Conservation (phyloP, 768 basidiomycete species). For the Austroboletus eburneus region DNA sequence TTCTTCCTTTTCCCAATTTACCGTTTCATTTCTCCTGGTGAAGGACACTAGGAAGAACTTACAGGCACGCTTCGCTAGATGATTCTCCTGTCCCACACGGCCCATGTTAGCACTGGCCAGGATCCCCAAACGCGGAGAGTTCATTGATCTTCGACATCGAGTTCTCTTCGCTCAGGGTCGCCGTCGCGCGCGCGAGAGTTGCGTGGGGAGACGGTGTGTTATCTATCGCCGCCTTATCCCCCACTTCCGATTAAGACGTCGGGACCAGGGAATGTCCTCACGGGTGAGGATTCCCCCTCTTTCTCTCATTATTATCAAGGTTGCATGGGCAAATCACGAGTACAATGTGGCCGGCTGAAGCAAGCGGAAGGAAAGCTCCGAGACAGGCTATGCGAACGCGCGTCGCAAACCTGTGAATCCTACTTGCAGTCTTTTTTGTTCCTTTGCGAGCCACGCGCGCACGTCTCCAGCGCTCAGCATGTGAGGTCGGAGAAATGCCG, state of each 20-base stretch:
- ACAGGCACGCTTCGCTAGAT: constrained; percentile 18
- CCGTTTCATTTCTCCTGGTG: constrained; percentile 4
- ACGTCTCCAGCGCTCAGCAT: background rate
- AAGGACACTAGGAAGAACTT: constrained; percentile 8
- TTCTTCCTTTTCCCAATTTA: constrained; percentile 4
- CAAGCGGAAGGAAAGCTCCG: too few relatives aligned
- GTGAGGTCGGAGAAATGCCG: constrained; percentile 1
- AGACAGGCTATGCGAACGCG: too few relatives aligned
- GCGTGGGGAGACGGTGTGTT: constrained; percentile 8
- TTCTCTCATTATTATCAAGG: too few relatives aligned
- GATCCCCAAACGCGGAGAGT: constrained; percentile 8
- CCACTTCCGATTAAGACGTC: too few relatives aligned
- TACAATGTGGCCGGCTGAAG: too few relatives aligned
- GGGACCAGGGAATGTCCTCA: too few relatives aligned
- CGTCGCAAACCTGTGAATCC: too few relatives aligned
- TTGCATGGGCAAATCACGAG: too few relatives aligned
- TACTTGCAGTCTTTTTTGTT: too few relatives aligned
- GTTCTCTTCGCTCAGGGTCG: constrained; percentile 3
- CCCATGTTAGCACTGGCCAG: background rate
- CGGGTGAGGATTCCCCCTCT: too few relatives aligned
- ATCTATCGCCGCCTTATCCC: background rate
- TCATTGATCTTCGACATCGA: constrained; percentile 2
- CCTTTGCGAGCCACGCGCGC: too few relatives aligned
- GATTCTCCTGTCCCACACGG: constrained; percentile 17
- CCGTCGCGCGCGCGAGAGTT: background rate